phyloP scores from a whole-genome alignment of 139 green algal species.

The Chlorella sp. region DNA sequence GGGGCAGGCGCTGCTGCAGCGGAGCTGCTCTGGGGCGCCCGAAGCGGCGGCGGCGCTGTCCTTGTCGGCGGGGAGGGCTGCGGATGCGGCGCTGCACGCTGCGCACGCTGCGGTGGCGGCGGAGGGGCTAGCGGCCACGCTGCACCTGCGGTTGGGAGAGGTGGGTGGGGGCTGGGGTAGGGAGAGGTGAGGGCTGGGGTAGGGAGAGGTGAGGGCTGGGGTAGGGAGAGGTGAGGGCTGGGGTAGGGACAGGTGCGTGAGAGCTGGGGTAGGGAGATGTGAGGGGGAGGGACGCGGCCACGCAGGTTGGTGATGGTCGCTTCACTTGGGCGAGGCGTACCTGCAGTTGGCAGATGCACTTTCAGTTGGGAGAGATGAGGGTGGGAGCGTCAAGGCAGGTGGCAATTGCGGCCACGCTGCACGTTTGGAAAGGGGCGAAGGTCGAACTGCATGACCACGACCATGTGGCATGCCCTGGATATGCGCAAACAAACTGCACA shows the following conservation, averaged over 20 bases:
- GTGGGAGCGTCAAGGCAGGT: not conserved
- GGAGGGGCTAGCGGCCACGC: not conserved
- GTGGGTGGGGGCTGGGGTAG: not conserved
- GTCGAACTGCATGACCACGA: not conserved
- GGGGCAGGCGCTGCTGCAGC: too few relatives aligned
- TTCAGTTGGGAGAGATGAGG: not conserved
- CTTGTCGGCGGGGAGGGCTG: not conserved
- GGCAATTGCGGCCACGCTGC: too few relatives aligned
- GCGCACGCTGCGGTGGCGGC: conserved; percentile 6
- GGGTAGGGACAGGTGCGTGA: too few relatives aligned
- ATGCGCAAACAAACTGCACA: conserved; percentile 9
- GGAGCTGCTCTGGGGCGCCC: too few relatives aligned
- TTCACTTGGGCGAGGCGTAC: too few relatives aligned
- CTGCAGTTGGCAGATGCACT: not conserved
- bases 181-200: not conserved
- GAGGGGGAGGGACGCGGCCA: too few relatives aligned
- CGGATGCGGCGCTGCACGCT: conserved; percentile 7
- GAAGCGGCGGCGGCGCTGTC: too few relatives aligned
- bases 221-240: too few relatives aligned
- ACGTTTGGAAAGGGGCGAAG: not conserved
- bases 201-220: too few relatives aligned
- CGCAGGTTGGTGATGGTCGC: too few relatives aligned
- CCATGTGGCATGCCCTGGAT: not conserved
- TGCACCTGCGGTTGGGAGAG: not conserved
- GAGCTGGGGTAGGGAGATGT: too few relatives aligned